Base-by-base conservation (phyloP, 2,329 filamentous ascomycete genomes). In the Aspergillus fructus region DNA sequence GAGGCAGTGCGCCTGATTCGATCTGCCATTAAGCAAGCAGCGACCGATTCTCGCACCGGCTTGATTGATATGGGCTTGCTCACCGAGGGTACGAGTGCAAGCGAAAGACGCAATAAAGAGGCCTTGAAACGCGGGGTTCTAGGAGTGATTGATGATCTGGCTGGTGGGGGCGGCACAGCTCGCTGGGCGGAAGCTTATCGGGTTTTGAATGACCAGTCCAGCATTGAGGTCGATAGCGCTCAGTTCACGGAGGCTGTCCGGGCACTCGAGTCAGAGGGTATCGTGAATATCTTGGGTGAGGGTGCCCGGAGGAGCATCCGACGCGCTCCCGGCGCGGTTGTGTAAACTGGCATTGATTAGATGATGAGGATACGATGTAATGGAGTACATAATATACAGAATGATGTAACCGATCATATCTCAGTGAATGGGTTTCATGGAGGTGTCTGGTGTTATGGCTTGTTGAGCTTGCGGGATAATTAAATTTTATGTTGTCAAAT, bases 41-140 rank as follows among this genome's bases (percentile, higher is more conserved):
- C 94, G n/a, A 99, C 96, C 0, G 96, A 99, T 72, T 80, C 91
- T 0, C 83, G 96, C 66, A 91, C 88, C 0, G 94, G 94, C 55
- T 83, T 96, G 56, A 97, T 99, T 68, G 94, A 99, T 72, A 97
- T 99, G 94, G 89, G 90, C 55, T 80, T 99, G 49, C 81, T 99
- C 61, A 97, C 93, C 0, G 94, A 97, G 71, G 94, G 94, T n/a
- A 96, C 91, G 2, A 92, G 89, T 66, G 87, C 91, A 0, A 87
- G 87, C n/a, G 94, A 97, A 73, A 83, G 94, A 50, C 87, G 90
- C 71, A 82, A 91, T 62, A 89, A 88, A 71, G 87, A 89, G 40
- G 93, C 97, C 72, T 78, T 99, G 68, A 96, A 96, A 81, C 85
- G 84, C 56, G 92, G 89, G 0, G 81, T 96, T 0, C 72, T 96